Percentiles rank a stretch among this genome's conserved stretches.
Evolutionary conservation across 139 green algal genomes (phyloP).

Genomic region (Pleodorina starrii): DNA sequence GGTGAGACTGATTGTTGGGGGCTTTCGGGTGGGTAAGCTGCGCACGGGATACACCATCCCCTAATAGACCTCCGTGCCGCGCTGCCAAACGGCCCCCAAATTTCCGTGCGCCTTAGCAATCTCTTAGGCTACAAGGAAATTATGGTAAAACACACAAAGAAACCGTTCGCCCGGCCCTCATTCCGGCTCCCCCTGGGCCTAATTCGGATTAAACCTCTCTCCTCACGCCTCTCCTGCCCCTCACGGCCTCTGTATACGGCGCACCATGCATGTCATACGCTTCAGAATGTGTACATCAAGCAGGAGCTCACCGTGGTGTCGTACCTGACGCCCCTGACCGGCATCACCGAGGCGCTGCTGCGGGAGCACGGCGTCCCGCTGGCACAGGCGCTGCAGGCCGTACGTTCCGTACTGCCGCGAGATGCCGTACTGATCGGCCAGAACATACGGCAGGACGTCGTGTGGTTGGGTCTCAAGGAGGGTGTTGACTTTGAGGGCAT

Average conservation of each 20-base stretch:
- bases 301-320: slow-evolving; percentile 78
- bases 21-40: background rate
- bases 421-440: slow-evolving; percentile 87
- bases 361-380: slow-evolving; percentile 79
- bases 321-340: slow-evolving; percentile 90
- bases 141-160: background rate
- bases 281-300: slow-evolving; percentile 88
- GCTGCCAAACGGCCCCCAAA: background rate
- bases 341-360: slow-evolving; percentile 70
- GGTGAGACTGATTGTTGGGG: background rate
- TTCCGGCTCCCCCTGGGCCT: too few species aligned
- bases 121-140: too few species aligned
- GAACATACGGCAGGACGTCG: slow-evolving; percentile 90
- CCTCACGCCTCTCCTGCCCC: too few species aligned
- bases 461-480: slow-evolving; percentile 89
- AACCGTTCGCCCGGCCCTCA: background rate
- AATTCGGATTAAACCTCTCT: too few species aligned
- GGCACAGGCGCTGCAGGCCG: slow-evolving; percentile 45
- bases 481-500: slow-evolving; percentile 85
- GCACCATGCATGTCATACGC: slow-evolving; percentile 27
- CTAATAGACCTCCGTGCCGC: too few species aligned
- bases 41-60: too few species aligned
- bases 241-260: background rate
- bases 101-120: background rate
- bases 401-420: slow-evolving; percentile 72